Percentiles rank a stretch among this genome's conserved stretches.
phyloP scores from a whole-genome alignment of 257 asterid species.

The Paulownia fortunei region DNA sequence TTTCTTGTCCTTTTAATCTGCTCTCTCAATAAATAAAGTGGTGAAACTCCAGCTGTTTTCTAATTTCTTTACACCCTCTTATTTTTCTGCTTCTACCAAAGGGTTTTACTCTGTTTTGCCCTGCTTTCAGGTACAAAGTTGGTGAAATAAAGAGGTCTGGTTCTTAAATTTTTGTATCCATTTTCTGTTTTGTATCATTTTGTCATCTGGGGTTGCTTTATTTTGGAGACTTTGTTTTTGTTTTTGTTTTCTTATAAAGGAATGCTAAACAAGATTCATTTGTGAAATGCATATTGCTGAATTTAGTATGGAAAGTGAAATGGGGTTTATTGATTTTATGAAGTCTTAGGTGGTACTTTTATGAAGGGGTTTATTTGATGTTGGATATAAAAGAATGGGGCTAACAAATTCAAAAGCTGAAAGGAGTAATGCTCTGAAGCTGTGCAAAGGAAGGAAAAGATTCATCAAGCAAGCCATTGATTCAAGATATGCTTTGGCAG shows the following conservation, averaged over 20 bases:
- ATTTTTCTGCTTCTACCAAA: background rate
- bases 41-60: slow-evolving; percentile 24
- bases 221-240: background rate
- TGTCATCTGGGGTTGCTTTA: slow-evolving; percentile 22
- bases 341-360: slow-evolving; percentile 15
- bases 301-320: slow-evolving; percentile 23
- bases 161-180: slow-evolving; percentile 7
- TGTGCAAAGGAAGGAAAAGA: slow-evolving; percentile 86
- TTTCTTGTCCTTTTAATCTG: slow-evolving; percentile 23
- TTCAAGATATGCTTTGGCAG: slow-evolving; percentile 89
- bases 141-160: slow-evolving; percentile 7
- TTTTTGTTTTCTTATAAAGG: background rate
- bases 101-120: slow-evolving; percentile 26
- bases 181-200: background rate
- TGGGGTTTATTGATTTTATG: slow-evolving; percentile 22
- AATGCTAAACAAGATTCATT: background rate
- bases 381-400: slow-evolving; percentile 60
- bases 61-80: slow-evolving; percentile 19
- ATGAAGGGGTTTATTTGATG: slow-evolving; percentile 37
- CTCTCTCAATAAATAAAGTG: slow-evolving; percentile 24
- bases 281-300: slow-evolving; percentile 21
- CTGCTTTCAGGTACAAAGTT: slow-evolving; percentile 30
- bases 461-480: slow-evolving; percentile 87
- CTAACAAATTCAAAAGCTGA: slow-evolving; percentile 69
- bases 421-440: slow-evolving; percentile 72